phyloP scores from a whole-genome alignment of 345 rosid genomes.

The Garcia nutans region DNA sequence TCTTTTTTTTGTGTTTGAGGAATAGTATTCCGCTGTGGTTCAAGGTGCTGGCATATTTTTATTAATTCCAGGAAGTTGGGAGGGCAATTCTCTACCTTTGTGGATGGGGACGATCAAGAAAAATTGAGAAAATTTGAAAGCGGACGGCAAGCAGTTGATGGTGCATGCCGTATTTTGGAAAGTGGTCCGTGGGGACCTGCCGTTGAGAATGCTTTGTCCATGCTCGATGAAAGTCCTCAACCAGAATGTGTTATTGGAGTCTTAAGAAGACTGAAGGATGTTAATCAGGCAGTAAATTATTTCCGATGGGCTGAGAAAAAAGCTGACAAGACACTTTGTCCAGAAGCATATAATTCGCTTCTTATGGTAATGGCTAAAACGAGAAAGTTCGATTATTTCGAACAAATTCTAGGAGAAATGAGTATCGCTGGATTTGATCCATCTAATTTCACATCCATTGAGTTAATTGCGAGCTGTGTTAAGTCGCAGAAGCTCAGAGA shows the following conservation, averaged over 20 bases:
- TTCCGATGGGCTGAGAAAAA: conserved; percentile 78
- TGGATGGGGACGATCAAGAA: conserved; percentile 33
- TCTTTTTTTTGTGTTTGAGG: conserved; percentile 34
- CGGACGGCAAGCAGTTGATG: conserved; percentile 39
- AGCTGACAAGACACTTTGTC: conserved; percentile 54
- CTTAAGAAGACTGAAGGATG: conserved; percentile 62
- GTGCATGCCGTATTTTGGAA: conserved; percentile 56
- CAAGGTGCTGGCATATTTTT: conserved; percentile 23
- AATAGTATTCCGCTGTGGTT: conserved; percentile 14
- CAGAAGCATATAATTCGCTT: conserved; percentile 78
- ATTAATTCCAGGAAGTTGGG: conserved; percentile 28
- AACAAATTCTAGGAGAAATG: conserved; percentile 82
- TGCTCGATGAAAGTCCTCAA: conserved; percentile 50
- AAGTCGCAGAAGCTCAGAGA: conserved; percentile 61
- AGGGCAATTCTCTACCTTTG: conserved; percentile 25
- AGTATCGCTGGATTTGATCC: conserved; percentile 85
- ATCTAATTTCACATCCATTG: conserved; percentile 46
- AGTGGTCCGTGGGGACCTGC: conserved; percentile 71
- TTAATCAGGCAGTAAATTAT: conserved; percentile 52
- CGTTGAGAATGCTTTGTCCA: conserved; percentile 51
- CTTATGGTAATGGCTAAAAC: conserved; percentile 67
- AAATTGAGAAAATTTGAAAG: conserved; percentile 36
- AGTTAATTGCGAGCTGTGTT: conserved; percentile 61
- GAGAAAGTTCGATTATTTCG: conserved; percentile 52
- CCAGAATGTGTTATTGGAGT: conserved; percentile 66